Conservation (phyloP, 2,329 filamentous ascomycete genomes). For the Pezicula rhizophila region DNA sequence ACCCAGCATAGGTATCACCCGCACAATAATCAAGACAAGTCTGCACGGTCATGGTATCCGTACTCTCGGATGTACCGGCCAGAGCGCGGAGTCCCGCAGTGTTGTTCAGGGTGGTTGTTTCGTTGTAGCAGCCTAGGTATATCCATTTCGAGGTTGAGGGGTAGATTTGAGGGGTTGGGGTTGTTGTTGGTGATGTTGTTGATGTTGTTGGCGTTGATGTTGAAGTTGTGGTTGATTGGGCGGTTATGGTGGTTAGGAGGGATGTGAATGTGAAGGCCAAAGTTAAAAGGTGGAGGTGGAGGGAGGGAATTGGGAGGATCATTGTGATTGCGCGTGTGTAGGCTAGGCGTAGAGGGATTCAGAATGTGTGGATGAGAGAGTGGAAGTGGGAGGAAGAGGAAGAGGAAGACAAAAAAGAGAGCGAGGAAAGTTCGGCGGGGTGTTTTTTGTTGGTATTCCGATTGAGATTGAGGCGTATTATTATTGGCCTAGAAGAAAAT, state of each 20-base stretch:
- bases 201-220: not conserved
- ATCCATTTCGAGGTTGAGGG: conserved; percentile 10
- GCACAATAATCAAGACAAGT: conserved; percentile 18
- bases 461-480: too few relatives aligned
- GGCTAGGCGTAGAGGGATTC: not conserved
- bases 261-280: conserved; percentile 1
- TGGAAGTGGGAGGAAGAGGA: too few relatives aligned
- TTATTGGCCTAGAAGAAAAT: too few relatives aligned
- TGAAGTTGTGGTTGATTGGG: not conserved
- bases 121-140: conserved; percentile 35
- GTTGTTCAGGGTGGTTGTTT: conserved; percentile 24
- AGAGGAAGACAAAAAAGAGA: too few relatives aligned
- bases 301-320: not conserved
- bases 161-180: conserved; percentile 10
- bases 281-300: too few relatives aligned
- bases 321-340: not conserved
- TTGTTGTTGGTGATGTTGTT: conserved; percentile 3
- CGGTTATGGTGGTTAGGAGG: not conserved
- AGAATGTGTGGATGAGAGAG: too few relatives aligned
- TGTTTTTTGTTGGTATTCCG: too few relatives aligned
- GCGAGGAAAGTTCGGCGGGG: too few relatives aligned
- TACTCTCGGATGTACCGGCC: conserved; percentile 7
- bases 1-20: conserved; percentile 15
- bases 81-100: conserved; percentile 17
- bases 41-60: conserved; percentile 19